A percentile compares a stretch with the other conserved stretches of the same genome.
These are phyloP conservation scores for Trichoderma guizhouense DNA, from an alignment of 2,329 filamentous ascomycete species.

Conservation along the genomic window DNA sequence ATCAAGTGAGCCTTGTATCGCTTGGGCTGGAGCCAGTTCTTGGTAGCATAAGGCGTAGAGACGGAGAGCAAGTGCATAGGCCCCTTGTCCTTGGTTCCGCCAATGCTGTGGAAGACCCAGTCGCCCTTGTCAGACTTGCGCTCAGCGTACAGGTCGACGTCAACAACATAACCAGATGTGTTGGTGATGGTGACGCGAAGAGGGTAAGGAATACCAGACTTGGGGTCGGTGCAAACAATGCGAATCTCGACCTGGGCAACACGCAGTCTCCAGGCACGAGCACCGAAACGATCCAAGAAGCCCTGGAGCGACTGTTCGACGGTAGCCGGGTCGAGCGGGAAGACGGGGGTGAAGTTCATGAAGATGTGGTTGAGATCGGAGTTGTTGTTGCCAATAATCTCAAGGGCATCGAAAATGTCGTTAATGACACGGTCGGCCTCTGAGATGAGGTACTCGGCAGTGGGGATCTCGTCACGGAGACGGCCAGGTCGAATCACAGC, in stretches of 20 bases:
- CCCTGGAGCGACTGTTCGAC: constrained; percentile 90
- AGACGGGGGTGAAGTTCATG: constrained; percentile 98
- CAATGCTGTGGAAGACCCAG: constrained; percentile 98
- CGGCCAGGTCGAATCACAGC: constrained; percentile 92
- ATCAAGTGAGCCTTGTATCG: constrained; percentile 98
- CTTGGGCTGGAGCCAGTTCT: constrained; percentile 98
- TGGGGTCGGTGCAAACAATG: constrained; percentile 91
- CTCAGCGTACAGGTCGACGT: constrained; percentile 97
- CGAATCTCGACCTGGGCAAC: constrained; percentile 97
- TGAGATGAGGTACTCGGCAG: constrained; percentile 96
- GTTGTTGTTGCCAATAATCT: constrained; percentile 99
- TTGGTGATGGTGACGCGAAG: constrained; percentile 96
- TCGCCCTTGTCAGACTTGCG: constrained; percentile 97
- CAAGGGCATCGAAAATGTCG: constrained; percentile 93
- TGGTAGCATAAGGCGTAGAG: constrained; percentile 89
- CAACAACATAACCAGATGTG: constrained; percentile 95
- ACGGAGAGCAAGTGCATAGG: constrained; percentile 92
- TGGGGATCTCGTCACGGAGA: constrained; percentile 94
- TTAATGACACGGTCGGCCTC: constrained; percentile 96
- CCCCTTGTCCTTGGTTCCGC: constrained; percentile 90
- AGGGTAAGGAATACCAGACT: constrained; percentile 80
- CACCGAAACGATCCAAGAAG: constrained; percentile 94
- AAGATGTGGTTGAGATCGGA: constrained; percentile 99
- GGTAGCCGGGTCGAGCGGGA: constrained; percentile 84
- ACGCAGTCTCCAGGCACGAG: constrained; percentile 91